Evolutionary conservation across 192 early-diverging fungal genomes (phyloP).

Genomic region (Coemansia brasiliensis): DNA sequence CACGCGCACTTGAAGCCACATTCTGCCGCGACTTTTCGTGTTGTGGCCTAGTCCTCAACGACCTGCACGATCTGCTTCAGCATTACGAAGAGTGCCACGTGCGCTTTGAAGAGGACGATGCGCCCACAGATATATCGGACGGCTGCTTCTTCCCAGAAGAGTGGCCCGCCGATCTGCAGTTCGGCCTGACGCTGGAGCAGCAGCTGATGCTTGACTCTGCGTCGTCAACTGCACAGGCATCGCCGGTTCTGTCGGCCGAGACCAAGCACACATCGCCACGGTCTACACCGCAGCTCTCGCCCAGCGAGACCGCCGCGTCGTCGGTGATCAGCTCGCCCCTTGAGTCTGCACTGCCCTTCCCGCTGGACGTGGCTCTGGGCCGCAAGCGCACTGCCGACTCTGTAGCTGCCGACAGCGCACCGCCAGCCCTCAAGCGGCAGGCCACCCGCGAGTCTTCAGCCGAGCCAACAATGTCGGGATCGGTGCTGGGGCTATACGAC

Average conservation of each 20-base stretch:
- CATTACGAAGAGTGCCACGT: conserved; percentile 97
- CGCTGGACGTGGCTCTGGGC: conserved; percentile 21
- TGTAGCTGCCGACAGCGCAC: conserved; percentile 7
- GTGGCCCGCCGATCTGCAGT: conserved; percentile 49
- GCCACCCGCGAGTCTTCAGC: conserved; percentile 29
- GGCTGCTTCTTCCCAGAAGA: conserved; percentile 53
- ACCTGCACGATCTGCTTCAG: conserved; percentile 92
- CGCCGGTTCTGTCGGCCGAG: conserved; percentile 31
- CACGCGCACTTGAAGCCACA: conserved; percentile 78
- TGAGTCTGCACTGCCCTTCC: conserved; percentile 34
- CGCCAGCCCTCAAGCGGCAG: conserved; percentile 31
- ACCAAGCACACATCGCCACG: conserved; percentile 32
- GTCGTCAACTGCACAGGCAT: conserved; percentile 31
- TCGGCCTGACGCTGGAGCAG: conserved; percentile 50
- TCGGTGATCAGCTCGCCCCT: conserved; percentile 48
- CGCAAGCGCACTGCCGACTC: conserved; percentile 49
- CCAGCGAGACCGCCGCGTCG: conserved; percentile 39
- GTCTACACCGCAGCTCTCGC: conserved; percentile 29
- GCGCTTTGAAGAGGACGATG: conserved; percentile 83
- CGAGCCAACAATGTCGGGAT: conserved; percentile 10
- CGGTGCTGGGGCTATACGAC: conserved; percentile 51
- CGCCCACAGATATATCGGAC: conserved; percentile 45
- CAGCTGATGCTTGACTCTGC: conserved; percentile 42
- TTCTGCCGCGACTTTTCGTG: conserved; percentile 96
- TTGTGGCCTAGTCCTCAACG: conserved; percentile 85